These are phyloP conservation scores for Telopea speciosissima DNA, from an alignment of 177 flowering plant species.

Conservation along the genomic window DNA sequence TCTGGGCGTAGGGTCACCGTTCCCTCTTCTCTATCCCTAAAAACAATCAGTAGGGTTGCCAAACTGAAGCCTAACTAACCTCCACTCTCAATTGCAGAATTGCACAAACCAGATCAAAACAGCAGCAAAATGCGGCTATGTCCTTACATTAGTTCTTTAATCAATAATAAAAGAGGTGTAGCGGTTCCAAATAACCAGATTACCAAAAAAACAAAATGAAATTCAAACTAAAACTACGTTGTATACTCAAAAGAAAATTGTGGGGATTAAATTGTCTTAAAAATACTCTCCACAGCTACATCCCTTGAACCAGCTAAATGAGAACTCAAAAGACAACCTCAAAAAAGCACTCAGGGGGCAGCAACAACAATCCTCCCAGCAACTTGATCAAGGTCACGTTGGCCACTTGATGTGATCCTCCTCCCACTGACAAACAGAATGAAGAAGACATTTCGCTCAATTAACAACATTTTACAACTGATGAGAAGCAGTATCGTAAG, in stretches of 20 bases:
- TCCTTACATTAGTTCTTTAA: too few species aligned
- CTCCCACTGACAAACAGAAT: slow-evolving; percentile 41
- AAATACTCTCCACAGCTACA: background rate
- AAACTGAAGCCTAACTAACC: background rate
- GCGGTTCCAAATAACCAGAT: background rate
- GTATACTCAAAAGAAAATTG: background rate
- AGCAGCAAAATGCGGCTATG: background rate
- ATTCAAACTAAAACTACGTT: background rate
- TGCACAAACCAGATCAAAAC: background rate
- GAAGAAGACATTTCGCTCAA: too few species aligned
- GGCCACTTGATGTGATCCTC: slow-evolving; percentile 58
- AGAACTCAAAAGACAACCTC: background rate
- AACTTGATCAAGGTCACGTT: slow-evolving; percentile 66
- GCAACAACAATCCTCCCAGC: slow-evolving; percentile 53
- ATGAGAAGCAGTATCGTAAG: too few species aligned
- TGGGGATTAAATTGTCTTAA: background rate
- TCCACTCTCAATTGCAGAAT: background rate
- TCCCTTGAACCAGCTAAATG: background rate
- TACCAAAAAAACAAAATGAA: background rate
- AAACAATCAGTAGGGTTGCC: too few species aligned
- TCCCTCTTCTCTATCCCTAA: too few species aligned
- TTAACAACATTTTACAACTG: background rate
- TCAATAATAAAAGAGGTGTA: background rate
- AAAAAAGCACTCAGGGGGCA: background rate
- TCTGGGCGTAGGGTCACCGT: too few species aligned